Base-by-base conservation (phyloP, 2,329 filamentous ascomycete species). In the Aspergillus pseudotamarii region DNA sequence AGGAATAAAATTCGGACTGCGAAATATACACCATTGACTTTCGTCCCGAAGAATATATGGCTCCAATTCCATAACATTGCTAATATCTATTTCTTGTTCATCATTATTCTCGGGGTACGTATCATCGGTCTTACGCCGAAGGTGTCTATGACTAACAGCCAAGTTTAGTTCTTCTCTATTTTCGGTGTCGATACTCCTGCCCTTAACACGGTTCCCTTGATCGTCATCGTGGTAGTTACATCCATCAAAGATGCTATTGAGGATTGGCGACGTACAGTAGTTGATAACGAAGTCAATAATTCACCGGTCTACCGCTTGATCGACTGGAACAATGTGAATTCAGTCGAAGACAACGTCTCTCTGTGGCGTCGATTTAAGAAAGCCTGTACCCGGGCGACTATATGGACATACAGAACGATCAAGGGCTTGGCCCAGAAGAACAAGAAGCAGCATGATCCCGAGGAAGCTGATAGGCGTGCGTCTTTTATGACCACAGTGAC, bases 1-100 rank as follows among this genome's bases (percentile, higher is more conserved):
- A 86, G 94, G 69, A 99, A 99, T 84, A 99, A 99, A 84, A 97
- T 99, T 77, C 87, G 96, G 71, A 99, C 95, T 3, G 92, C 95
- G 64, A 99, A 98, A 80, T 99, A 99, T 79, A 99, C 95, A 9
- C 91, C 96, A 10, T 79, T 99, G 67, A 96, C 92, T 64, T 99
- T 99, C 79, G 79, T 99, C 32, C 95, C 95, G 16, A 98, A 98
- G 82, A 98, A 99, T 79, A 76, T 99, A 74, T 99, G 90, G 88
- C 92, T 96, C 68, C 96, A 99, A 79, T 98, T 99, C 76, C 94
- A 99, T 80, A 98, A 98, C 75, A 91, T 99, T 73, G 95, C 95
- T 75, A 99, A 99, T 78, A 90, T 98, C 59, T 99, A 98, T 81
- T 99, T 99, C 85, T 84, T 98, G 71, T 97, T 98, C 81, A 86